Base-by-base conservation (phyloP, 1,139 yeast species). In the Yamadazyma triangularis region DNA sequence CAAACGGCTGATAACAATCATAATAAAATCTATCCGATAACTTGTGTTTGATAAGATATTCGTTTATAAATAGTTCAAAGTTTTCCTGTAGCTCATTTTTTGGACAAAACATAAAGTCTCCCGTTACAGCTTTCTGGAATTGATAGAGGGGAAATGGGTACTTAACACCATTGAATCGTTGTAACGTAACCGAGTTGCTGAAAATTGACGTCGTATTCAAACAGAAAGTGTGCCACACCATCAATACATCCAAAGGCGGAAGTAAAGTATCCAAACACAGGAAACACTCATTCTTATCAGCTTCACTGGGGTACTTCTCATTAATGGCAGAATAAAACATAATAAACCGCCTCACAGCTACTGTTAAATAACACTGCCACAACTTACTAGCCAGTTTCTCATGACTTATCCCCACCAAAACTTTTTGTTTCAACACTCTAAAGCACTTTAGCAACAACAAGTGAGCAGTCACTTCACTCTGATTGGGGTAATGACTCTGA, bases 221-320 rank as follows among this genome's bases (percentile, higher is more conserved):
- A 16, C 41, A 26, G 31, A 48, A 49, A 25, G 51, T 38, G 42
- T 65, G 70, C 71, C 70, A 65, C 1, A 64, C 64, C 56, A 65
- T 48, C 5, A 65, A 31, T 8, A 65, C 56, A 36, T 64, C 70
- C 25, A 62, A 35, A 2, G 67, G 67, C 1, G 68, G 67, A 19
- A 58, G n/a, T n/a, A n/a, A n/a, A n/a, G n/a, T n/a, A n/a, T n/a
- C n/a, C n/a, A n/a, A n/a, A n/a, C n/a, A n/a, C n/a, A n/a, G n/a
- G 30, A 12, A 18, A 8, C 21, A 8, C 10, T 8, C 21, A 8
- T 18, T 18, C 21, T 7, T 18, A 18, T 18, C 10, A 7, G 21
- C 21, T 18, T 7, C 7, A 18, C 21, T 18, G 21, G 21, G 10
- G 21, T 18, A 8, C 8, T 8, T 8, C 8, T 10, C 10, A 7